Conservation (phyloP, 192 early-diverging fungal genomes). For the Backusella circina region DNA sequence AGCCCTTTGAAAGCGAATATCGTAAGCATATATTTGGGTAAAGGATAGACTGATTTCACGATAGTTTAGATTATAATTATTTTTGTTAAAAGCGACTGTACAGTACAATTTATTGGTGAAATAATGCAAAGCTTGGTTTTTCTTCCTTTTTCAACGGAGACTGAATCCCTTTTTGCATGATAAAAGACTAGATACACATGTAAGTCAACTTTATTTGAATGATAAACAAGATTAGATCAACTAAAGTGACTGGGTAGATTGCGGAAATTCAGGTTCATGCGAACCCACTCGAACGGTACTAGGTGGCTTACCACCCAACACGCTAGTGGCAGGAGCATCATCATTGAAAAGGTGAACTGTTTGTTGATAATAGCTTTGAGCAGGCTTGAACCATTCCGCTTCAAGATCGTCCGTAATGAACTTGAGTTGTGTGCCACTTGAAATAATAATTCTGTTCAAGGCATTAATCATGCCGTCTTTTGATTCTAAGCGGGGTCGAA, state of each 20-base stretch:
- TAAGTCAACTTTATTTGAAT: not conserved
- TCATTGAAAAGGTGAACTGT: constrained; percentile 31
- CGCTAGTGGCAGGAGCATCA: constrained; percentile 19
- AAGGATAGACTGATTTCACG: no score
- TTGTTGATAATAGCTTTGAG: constrained; percentile 27
- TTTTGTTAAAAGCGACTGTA: no score
- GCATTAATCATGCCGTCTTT: constrained; percentile 36
- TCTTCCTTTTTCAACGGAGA: not conserved
- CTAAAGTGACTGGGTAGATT: not conserved
- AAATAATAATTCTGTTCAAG: constrained; percentile 36
- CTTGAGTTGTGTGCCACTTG: constrained; percentile 37
- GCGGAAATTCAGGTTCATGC: not conserved
- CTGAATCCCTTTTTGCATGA: not conserved
- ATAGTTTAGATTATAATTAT: no score
- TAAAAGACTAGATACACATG: not conserved
- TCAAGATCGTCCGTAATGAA: constrained; percentile 41
- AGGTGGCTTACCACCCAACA: constrained; percentile 22
- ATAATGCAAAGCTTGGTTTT: no score
- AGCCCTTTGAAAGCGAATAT: no score
- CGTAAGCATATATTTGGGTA: no score
- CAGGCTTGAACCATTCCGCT: constrained; percentile 40
- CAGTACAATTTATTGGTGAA: no score
- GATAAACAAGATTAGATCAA: not conserved
- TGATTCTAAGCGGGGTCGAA: constrained; percentile 40
- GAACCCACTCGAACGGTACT: not conserved